These are phyloP conservation scores for Cladosporium austrohemisphaericum DNA, from an alignment of 2,329 filamentous ascomycete genomes.

Conservation along the genomic window DNA sequence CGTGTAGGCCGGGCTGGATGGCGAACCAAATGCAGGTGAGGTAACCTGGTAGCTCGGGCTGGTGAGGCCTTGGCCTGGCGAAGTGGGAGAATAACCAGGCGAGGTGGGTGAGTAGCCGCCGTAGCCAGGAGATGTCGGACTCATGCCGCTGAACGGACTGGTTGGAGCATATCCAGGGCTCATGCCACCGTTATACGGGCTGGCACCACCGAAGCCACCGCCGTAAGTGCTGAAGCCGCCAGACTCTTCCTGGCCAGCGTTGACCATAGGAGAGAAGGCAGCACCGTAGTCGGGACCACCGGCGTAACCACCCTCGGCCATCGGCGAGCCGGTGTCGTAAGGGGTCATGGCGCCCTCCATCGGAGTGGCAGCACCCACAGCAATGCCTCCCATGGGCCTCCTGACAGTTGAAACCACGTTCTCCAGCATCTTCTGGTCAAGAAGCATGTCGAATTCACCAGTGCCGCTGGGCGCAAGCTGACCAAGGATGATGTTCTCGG, in stretches of 20 bases:
- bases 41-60: conserved; percentile 53
- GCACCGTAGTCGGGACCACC: conserved; percentile 62
- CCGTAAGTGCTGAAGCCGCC: conserved; percentile 60
- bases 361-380: conserved; percentile 68
- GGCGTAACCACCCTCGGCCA: conserved; percentile 56
- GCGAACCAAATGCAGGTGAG: conserved; percentile 51
- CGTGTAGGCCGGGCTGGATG: conserved; percentile 51
- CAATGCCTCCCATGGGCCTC: conserved; percentile 60
- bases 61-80: conserved; percentile 52
- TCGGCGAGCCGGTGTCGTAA: conserved; percentile 71
- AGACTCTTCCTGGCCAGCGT: conserved; percentile 55
- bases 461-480: conserved; percentile 97
- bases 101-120: conserved; percentile 29
- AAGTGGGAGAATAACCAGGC: conserved; percentile 32
- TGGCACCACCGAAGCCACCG: conserved; percentile 57
- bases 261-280: conserved; percentile 70
- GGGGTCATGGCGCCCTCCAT: conserved; percentile 82
- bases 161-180: conserved; percentile 39
- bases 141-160: conserved; percentile 53
- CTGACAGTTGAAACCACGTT: conserved; percentile 75
- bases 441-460: conserved; percentile 87
- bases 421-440: conserved; percentile 93
- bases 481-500: conserved; percentile 97
- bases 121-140: conserved; percentile 65
- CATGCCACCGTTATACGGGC: conserved; percentile 61